Evolutionary conservation across 495 filamentous ascomycete species (phyloP).

Genomic region (Xylaria telfairii): DNA sequence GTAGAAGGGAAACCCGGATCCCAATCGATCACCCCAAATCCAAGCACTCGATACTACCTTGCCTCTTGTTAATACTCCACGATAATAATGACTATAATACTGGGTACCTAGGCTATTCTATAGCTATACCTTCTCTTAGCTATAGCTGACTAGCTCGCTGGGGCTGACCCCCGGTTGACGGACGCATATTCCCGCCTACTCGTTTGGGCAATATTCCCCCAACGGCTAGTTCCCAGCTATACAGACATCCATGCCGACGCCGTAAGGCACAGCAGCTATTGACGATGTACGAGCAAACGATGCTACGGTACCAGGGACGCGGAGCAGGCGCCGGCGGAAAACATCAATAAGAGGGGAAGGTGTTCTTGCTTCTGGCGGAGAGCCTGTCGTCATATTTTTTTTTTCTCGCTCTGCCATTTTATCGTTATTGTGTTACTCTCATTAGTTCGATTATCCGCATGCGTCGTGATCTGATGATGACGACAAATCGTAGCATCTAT

Average conservation of each 20-base stretch:
- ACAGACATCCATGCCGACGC: slow-evolving; percentile 4
- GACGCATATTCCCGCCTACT: slow-evolving; percentile 19
- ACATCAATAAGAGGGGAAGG: slow-evolving; percentile 15
- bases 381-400: neutral
- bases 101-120: neutral
- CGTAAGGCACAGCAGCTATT: slow-evolving; percentile 14
- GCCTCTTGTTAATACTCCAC: neutral
- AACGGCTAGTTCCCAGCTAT: neutral
- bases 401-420: neutral
- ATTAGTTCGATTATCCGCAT: neutral
- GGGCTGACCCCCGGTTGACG: slow-evolving; percentile 11
- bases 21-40: slow-evolving; percentile 14
- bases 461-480: slow-evolving; percentile 13
- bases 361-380: slow-evolving; percentile 7
- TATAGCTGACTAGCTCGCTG: slow-evolving; percentile 1
- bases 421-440: neutral
- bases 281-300: slow-evolving; percentile 4
- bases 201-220: slow-evolving; percentile 1
- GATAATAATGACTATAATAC: slow-evolving; percentile 11
- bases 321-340: slow-evolving; percentile 6
- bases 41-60: neutral
- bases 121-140: slow-evolving; percentile 12
- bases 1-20: slow-evolving; percentile 17
- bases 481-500: slow-evolving; percentile 8
- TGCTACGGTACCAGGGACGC: slow-evolving; percentile 4